These are phyloP conservation scores for Auriculariales sp. DNA, from an alignment of 768 basidiomycete genomes.

Conservation along the genomic window DNA sequence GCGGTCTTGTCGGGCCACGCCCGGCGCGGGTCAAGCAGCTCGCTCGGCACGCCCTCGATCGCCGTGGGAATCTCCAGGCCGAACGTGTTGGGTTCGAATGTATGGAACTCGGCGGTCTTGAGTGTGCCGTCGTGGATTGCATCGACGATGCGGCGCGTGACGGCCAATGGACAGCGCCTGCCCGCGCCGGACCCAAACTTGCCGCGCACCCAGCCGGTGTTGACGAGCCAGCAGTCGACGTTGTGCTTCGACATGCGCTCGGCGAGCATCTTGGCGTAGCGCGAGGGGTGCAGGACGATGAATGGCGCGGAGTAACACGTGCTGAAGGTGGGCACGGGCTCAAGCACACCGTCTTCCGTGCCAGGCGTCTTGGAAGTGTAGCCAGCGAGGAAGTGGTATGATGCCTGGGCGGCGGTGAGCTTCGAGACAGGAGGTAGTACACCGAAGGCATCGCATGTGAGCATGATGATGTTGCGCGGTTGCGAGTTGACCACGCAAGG, in stretches of 20 bases:
- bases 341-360: constrained; percentile 93
- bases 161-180: constrained; percentile 91
- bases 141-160: constrained; percentile 92
- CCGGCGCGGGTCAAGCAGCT: constrained; percentile 74
- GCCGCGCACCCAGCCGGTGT: constrained; percentile 95
- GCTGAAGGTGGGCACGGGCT: constrained; percentile 98
- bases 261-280: constrained; percentile 95
- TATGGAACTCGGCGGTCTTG: constrained; percentile 75
- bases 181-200: constrained; percentile 65
- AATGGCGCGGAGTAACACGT: constrained; percentile 99
- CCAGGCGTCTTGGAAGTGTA: constrained; percentile 98
- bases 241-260: constrained; percentile 81
- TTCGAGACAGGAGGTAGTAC: constrained; percentile 92
- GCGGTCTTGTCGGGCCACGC: constrained; percentile 87
- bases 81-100: constrained; percentile 51
- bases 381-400: constrained; percentile 94
- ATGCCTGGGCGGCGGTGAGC: constrained; percentile 86
- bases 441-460: constrained; percentile 97
- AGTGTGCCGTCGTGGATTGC: constrained; percentile 91
- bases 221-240: constrained; percentile 95
- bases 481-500: constrained; percentile 79
- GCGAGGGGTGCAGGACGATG: constrained; percentile 91
- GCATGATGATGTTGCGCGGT: constrained; percentile 90
- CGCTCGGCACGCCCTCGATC: constrained; percentile 77
- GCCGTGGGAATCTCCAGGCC: constrained; percentile 69